phyloP scores from a whole-genome alignment of 306 rosid genomes.

The Sesbania bispinosa region DNA sequence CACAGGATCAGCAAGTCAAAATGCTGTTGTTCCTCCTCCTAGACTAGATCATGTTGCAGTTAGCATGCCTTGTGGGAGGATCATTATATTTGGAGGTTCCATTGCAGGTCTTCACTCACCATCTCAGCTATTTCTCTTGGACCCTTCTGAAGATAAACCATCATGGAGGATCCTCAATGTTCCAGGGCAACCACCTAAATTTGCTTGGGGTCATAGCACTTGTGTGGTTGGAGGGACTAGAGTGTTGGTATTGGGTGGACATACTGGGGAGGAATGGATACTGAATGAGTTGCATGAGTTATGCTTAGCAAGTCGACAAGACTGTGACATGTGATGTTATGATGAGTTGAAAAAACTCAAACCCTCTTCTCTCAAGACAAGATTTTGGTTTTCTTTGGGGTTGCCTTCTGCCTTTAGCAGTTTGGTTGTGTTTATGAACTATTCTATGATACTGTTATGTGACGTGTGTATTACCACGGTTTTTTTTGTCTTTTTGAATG shows the following conservation, averaged over 20 bases:
- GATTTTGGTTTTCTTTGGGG: slow-evolving; percentile 17
- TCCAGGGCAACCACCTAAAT: slow-evolving; percentile 94
- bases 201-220: slow-evolving; percentile 98
- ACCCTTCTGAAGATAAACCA: slow-evolving; percentile 95
- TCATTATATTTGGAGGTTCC: slow-evolving; percentile 90
- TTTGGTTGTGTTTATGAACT: slow-evolving; percentile 36
- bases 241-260: slow-evolving; percentile 92
- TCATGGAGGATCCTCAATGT: slow-evolving; percentile 93
- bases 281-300: slow-evolving; percentile 93
- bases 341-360: background rate
- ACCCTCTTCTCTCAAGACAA: background rate
- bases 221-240: slow-evolving; percentile 96
- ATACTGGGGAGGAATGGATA: slow-evolving; percentile 97
- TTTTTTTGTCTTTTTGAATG: too few relatives aligned
- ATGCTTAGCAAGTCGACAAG: slow-evolving; percentile 88
- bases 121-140: slow-evolving; percentile 92
- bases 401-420: slow-evolving; percentile 15
- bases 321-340: slow-evolving; percentile 45
- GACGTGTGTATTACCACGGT: slow-evolving; percentile 24
- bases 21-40: slow-evolving; percentile 85
- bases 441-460: slow-evolving; percentile 9
- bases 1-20: slow-evolving; percentile 75
- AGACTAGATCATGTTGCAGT: slow-evolving; percentile 95
- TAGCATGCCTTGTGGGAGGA: slow-evolving; percentile 99
- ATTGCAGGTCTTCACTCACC: slow-evolving; percentile 96